Conservation (phyloP, 805 yeast genomes). For the Spathaspora hagerdaliae region DNA sequence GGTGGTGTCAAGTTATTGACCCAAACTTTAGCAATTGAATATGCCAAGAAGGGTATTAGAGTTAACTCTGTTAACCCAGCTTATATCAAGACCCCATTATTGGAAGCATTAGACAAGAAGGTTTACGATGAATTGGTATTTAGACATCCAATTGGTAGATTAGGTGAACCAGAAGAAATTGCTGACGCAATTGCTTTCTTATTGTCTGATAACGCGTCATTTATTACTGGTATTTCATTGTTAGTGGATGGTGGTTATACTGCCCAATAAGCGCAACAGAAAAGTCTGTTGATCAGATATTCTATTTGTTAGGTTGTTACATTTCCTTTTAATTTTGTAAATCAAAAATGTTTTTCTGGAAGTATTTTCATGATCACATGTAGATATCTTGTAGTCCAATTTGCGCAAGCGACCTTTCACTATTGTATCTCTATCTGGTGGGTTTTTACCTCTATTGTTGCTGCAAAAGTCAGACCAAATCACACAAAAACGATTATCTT, state of each 20-base stretch:
- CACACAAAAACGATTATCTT: too few relatives aligned
- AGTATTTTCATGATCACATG: too few relatives aligned
- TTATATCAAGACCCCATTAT: conserved; percentile 36
- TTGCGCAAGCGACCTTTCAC: neutral
- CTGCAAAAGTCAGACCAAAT: too few relatives aligned
- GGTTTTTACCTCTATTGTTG: too few relatives aligned
- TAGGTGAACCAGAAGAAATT: conserved; percentile 31
- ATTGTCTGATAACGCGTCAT: conserved; percentile 30
- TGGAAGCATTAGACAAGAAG: conserved; percentile 15
- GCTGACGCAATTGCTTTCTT: conserved; percentile 31
- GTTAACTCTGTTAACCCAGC: conserved; percentile 39
- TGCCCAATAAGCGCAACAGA: conserved; percentile 1
- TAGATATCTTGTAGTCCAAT: neutral
- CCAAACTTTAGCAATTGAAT: conserved; percentile 34
- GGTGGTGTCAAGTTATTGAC: conserved; percentile 35
- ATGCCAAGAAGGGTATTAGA: conserved; percentile 30
- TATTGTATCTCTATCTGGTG: too few relatives aligned
- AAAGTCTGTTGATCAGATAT: too few relatives aligned
- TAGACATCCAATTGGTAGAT: conserved; percentile 29
- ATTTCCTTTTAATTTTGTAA: too few relatives aligned
- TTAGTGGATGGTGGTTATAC: conserved; percentile 34
- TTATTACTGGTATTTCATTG: conserved; percentile 31
- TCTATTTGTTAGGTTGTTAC: too few relatives aligned
- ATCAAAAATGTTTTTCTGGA: too few relatives aligned
- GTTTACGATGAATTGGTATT: conserved; percentile 23